Percentiles rank a stretch among this genome's conserved stretches.
Evolutionary conservation across 2,329 filamentous ascomycete genomes (phyloP).

Genomic region (Cercospora citrullina): DNA sequence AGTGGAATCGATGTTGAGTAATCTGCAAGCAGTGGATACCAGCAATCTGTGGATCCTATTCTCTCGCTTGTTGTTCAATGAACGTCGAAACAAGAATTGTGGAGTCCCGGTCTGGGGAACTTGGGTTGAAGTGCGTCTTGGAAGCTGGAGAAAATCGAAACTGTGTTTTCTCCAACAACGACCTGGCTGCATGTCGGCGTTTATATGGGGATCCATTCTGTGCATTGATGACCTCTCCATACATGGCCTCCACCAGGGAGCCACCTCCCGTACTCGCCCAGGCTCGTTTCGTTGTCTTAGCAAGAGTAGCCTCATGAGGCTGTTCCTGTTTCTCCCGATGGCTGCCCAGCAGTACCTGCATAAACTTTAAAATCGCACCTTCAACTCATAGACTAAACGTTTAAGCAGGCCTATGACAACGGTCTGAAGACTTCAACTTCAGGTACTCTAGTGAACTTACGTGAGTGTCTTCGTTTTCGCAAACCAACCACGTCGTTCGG

Average conservation of each 20-base stretch:
- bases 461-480: not conserved
- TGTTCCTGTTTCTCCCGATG: conserved; percentile 17
- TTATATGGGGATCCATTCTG: conserved; percentile 1
- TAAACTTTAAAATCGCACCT: conserved; percentile 14
- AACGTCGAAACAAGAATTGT: conserved; percentile 4
- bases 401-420: not conserved
- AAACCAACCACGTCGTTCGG: not conserved
- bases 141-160: conserved; percentile 2
- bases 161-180: not conserved
- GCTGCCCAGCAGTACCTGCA: conserved; percentile 2
- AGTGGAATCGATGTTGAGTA: not conserved
- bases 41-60: not conserved
- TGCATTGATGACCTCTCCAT: not conserved
- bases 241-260: not conserved
- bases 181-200: conserved; percentile 2
- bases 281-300: conserved; percentile 7
- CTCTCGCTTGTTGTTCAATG: not conserved
- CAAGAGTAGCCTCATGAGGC: conserved; percentile 6
- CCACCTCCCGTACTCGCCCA: not conserved
- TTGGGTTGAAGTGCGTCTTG: conserved; percentile 1
- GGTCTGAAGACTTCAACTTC: not conserved
- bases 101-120: conserved; percentile 6
- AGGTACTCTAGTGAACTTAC: not conserved
- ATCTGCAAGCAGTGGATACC: not conserved
- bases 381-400: conserved; percentile 8